Evolutionary conservation across 345 rosid species (phyloP).

Genomic region (Noccaea bulbosa): DNA sequence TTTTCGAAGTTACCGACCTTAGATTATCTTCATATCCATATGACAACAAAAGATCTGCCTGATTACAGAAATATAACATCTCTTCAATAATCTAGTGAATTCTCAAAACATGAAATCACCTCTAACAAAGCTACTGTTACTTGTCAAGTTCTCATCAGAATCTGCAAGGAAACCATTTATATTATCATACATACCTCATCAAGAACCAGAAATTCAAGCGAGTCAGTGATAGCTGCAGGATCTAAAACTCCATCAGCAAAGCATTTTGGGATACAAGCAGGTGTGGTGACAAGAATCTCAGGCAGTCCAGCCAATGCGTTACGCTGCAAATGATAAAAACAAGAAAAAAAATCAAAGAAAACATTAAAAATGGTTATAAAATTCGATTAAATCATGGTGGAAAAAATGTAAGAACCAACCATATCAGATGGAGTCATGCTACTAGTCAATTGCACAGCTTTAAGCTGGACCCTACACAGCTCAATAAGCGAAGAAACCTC

Average conservation of each 20-base stretch:
- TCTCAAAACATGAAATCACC: neutral
- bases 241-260: constrained; percentile 71
- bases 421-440: constrained; percentile 73
- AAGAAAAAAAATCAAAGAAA: neutral
- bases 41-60: constrained; percentile 95
- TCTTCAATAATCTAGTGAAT: too few relatives aligned
- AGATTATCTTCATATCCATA: constrained; percentile 95
- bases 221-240: constrained; percentile 55
- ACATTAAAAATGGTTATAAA: too few relatives aligned
- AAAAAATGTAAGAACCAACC: constrained; percentile 50
- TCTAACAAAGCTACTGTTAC: constrained; percentile 2
- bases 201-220: constrained; percentile 82
- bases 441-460: constrained; percentile 71
- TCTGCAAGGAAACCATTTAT: neutral
- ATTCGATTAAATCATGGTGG: neutral
- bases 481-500: constrained; percentile 71
- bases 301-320: constrained; percentile 76
- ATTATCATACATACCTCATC: constrained; percentile 69
- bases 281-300: constrained; percentile 77
- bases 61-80: constrained; percentile 46
- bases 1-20: constrained; percentile 66
- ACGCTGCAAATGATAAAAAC: constrained; percentile 48
- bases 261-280: constrained; percentile 84
- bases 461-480: constrained; percentile 75
- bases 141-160: neutral